phyloP scores from a whole-genome alignment of 2,329 filamentous ascomycete genomes.

The Anisogramma anomala region DNA sequence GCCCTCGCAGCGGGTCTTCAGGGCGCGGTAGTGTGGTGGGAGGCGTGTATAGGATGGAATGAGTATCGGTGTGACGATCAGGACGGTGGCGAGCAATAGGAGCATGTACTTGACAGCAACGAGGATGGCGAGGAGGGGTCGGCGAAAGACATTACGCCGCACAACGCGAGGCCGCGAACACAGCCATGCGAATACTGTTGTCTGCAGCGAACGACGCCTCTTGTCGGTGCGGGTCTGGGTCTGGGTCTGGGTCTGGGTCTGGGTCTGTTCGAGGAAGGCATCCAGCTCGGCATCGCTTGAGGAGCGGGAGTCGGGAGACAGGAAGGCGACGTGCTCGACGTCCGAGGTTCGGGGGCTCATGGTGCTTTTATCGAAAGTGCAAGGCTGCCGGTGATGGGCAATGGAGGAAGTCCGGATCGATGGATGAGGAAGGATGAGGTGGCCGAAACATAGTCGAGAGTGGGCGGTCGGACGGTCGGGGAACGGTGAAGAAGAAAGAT shows the following conservation, averaged over 20 bases:
- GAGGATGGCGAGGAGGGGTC: slow-evolving; percentile 7
- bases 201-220: neutral
- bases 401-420: neutral
- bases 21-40: slow-evolving; percentile 27
- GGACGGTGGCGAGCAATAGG: slow-evolving; percentile 22
- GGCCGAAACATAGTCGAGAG: slow-evolving; percentile 3
- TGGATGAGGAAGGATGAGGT: neutral
- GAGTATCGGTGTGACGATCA: slow-evolving; percentile 24
- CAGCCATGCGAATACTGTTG: slow-evolving; percentile 7
- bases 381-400: neutral
- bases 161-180: slow-evolving; percentile 11
- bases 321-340: slow-evolving; percentile 13
- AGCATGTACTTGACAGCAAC: slow-evolving; percentile 17
- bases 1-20: slow-evolving; percentile 23
- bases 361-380: neutral
- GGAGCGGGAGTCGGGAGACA: slow-evolving; percentile 6
- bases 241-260: too few relatives aligned
- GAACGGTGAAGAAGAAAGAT: neutral
- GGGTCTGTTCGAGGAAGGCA: slow-evolving; percentile 2
- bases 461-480: too few relatives aligned
- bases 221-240: neutral
- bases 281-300: slow-evolving; percentile 10
- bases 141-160: slow-evolving; percentile 10
- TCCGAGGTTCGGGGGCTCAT: slow-evolving; percentile 10
- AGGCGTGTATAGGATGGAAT: slow-evolving; percentile 32